These are phyloP conservation scores for Pseudocercospora vitis DNA, from an alignment of 2,329 filamentous ascomycete species.

Conservation along the genomic window DNA sequence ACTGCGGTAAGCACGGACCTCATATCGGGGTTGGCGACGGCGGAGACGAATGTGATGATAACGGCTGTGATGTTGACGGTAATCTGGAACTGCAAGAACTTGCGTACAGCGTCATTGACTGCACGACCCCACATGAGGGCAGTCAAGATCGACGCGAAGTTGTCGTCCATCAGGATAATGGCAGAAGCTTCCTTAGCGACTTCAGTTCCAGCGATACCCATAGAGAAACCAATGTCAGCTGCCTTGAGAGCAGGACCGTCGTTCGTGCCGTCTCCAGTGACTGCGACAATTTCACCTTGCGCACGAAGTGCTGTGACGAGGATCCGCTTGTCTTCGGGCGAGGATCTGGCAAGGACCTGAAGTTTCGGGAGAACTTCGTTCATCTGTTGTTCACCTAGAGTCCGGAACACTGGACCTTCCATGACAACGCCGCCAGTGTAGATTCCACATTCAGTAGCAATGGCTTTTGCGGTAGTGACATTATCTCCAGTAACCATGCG, in stretches of 20 bases:
- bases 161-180: conserved; percentile 63
- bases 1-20: conserved; percentile 80
- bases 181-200: conserved; percentile 63
- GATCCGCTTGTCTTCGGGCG: conserved; percentile 67
- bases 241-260: conserved; percentile 65
- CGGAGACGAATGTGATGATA: conserved; percentile 80
- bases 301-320: conserved; percentile 64
- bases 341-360: conserved; percentile 67
- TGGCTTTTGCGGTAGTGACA: conserved; percentile 70
- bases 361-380: conserved; percentile 61
- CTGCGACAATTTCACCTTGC: conserved; percentile 65
- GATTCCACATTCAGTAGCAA: conserved; percentile 72
- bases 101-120: conserved; percentile 57
- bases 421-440: conserved; percentile 47
- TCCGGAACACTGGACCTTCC: conserved; percentile 48
- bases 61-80: conserved; percentile 93
- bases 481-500: conserved; percentile 76
- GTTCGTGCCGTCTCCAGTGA: conserved; percentile 67
- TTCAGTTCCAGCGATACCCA: conserved; percentile 66
- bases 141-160: conserved; percentile 63
- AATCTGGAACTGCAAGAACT: conserved; percentile 68
- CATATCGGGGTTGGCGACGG: conserved; percentile 69
- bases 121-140: conserved; percentile 63
- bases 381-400: conserved; percentile 47
- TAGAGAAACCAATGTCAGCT: conserved; percentile 67